These are phyloP conservation scores for Scortechinia acanthostroma DNA, from an alignment of 2,329 filamentous ascomycete genomes.

Conservation along the genomic window DNA sequence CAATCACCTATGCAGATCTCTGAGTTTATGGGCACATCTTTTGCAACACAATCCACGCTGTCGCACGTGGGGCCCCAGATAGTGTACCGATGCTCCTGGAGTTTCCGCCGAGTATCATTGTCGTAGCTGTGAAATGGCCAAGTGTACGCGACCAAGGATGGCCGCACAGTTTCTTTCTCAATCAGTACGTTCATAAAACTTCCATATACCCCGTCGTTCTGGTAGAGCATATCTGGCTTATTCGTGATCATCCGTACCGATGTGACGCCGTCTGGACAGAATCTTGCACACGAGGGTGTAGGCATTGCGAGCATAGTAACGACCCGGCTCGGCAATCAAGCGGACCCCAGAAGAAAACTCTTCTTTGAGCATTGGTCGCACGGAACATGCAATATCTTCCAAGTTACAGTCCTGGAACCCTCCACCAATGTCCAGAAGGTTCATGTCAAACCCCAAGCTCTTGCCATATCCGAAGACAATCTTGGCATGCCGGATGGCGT, in stretches of 20 bases:
- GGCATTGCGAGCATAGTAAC: constrained; percentile 11
- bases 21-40: constrained; percentile 5
- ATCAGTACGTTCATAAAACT: constrained; percentile 11
- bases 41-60: constrained; percentile 12
- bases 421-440: background rate
- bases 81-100: constrained; percentile 9
- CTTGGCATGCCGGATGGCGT: background rate
- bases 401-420: background rate
- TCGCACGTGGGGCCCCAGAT: constrained; percentile 19
- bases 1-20: constrained; percentile 14
- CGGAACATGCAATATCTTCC: background rate
- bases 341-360: constrained; percentile 3
- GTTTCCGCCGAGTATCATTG: background rate
- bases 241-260: constrained; percentile 5
- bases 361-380: background rate
- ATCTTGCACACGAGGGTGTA: constrained; percentile 13
- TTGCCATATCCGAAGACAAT: background rate
- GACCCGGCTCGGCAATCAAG: constrained; percentile 14
- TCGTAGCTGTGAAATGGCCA: background rate
- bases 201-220: constrained; percentile 16
- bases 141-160: background rate
- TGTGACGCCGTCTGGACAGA: constrained; percentile 8
- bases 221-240: constrained; percentile 14
- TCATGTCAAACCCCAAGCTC: background rate
- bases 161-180: constrained; percentile 7